A percentile compares a stretch with the other conserved stretches of the same genome.
Conservation (phyloP, 495 filamentous ascomycete species). For the Penicillium longicatenatum region DNA sequence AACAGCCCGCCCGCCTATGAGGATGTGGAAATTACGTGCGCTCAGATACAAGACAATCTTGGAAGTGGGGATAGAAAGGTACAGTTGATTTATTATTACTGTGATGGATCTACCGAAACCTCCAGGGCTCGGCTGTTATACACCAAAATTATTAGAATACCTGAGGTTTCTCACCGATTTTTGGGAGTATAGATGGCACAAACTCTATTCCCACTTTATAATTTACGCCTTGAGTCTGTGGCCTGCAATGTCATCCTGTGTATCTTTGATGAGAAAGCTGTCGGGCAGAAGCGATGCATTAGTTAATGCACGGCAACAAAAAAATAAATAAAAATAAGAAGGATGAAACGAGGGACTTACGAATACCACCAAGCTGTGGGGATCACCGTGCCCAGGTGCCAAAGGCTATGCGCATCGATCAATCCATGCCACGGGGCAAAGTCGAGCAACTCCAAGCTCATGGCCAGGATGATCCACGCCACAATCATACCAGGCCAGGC, state of each 20-base stretch:
- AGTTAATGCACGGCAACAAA: slow-evolving; percentile 16
- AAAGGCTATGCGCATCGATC: slow-evolving; percentile 92
- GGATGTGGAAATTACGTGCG: slow-evolving; percentile 20
- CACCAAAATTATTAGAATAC: not conserved
- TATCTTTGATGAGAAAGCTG: slow-evolving; percentile 79
- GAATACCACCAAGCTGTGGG: slow-evolving; percentile 94
- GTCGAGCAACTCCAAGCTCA: slow-evolving; percentile 94
- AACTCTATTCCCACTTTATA: not conserved
- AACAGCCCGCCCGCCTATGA: not conserved
- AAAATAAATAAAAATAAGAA: slow-evolving; percentile 2
- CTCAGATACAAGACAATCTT: not conserved
- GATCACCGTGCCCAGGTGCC: slow-evolving; percentile 90
- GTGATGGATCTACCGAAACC: slow-evolving; percentile 16
- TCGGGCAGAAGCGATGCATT: slow-evolving; percentile 18
- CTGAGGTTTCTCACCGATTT: slow-evolving; percentile 5
- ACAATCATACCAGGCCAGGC: slow-evolving; percentile 93
- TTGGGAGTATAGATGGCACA: slow-evolving; percentile 1
- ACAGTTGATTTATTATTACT: slow-evolving; percentile 7
- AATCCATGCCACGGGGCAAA: slow-evolving; percentile 83
- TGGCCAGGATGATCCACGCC: slow-evolving; percentile 86
- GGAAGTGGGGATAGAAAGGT: slow-evolving; percentile 11
- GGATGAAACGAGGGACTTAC: slow-evolving; percentile 57
- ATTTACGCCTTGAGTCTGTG: slow-evolving; percentile 52
- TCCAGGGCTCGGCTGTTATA: slow-evolving; percentile 16
- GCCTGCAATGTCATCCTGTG: slow-evolving; percentile 69